phyloP scores from a whole-genome alignment of 352 stramenopile species.

The Blastocystis sp. region DNA sequence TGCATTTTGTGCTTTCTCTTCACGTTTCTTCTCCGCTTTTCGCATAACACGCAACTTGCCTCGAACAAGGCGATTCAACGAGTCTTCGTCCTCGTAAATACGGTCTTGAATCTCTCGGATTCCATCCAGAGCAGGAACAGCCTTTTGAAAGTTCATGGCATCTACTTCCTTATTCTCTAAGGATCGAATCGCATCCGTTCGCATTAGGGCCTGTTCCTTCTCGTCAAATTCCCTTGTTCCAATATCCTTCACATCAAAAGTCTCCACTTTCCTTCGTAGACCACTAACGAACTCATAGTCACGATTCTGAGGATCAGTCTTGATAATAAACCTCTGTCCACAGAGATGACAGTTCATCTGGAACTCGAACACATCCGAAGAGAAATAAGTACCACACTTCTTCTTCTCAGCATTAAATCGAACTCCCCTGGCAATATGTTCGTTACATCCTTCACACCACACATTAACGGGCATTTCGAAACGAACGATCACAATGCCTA shows the following conservation, averaged over 20 bases:
- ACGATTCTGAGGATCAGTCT: conserved; percentile 85
- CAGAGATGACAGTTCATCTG: conserved; percentile 82
- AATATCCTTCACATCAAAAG: conserved; percentile 64
- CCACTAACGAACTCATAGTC: conserved; percentile 79
- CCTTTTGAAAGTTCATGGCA: conserved; percentile 68
- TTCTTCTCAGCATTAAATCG: conserved; percentile 92
- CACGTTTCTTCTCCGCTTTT: conserved; percentile 44
- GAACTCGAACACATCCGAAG: conserved; percentile 86
- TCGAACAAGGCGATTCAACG: conserved; percentile 67
- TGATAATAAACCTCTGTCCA: conserved; percentile 77
- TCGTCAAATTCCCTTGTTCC: conserved; percentile 62
- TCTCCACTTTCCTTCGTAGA: conserved; percentile 78
- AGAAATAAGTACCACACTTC: conserved; percentile 80
- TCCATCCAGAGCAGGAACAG: conserved; percentile 68
- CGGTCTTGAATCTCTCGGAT: conserved; percentile 71
- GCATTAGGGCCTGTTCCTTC: conserved; percentile 67
- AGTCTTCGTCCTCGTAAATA: conserved; percentile 73
- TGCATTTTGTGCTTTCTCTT: background rate
- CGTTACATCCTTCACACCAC: conserved; percentile 76
- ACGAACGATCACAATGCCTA: conserved; percentile 83
- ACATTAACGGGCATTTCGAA: conserved; percentile 94
- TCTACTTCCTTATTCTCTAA: conserved; percentile 76
- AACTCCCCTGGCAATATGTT: conserved; percentile 74
- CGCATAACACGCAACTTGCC: conserved; percentile 38
- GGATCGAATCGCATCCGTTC: conserved; percentile 72